These are phyloP conservation scores for Zangia roseola DNA, from an alignment of 768 basidiomycete genomes.

Conservation along the genomic window DNA sequence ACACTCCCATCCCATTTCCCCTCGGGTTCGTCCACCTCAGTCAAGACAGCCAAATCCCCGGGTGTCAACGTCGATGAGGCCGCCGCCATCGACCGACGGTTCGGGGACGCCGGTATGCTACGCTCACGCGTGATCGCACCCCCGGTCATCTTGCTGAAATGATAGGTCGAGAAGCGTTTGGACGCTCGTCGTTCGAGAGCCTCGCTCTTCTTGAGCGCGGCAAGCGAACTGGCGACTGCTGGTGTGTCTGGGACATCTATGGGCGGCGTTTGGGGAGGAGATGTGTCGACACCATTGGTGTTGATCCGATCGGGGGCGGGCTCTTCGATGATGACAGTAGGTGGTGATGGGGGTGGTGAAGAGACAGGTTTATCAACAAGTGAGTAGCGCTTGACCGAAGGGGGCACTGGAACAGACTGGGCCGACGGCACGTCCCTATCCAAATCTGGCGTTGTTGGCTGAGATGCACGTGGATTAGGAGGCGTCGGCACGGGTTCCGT, in stretches of 20 bases:
- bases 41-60: constrained; percentile 70
- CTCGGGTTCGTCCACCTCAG: constrained; percentile 61
- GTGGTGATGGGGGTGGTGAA: constrained; percentile 39
- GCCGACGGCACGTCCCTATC: constrained; percentile 25
- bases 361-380: constrained; percentile 68
- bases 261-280: constrained; percentile 39
- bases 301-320: constrained; percentile 24
- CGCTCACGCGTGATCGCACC: constrained; percentile 45
- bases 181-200: constrained; percentile 88
- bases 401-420: constrained; percentile 43
- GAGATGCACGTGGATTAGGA: constrained; percentile 6
- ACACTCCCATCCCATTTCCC: constrained; percentile 12
- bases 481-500: constrained; percentile 9
- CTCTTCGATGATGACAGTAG: constrained; percentile 47
- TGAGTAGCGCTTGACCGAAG: constrained; percentile 76
- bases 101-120: constrained; percentile 46
- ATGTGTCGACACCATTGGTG: constrained; percentile 24
- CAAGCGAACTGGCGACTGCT: constrained; percentile 76
- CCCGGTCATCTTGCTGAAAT: constrained; percentile 90
- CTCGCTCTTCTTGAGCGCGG: constrained; percentile 85
- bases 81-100: constrained; percentile 67
- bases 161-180: constrained; percentile 94
- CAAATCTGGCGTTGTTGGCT: constrained; percentile 20
- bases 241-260: constrained; percentile 45
- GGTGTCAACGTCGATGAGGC: constrained; percentile 62